Evolutionary conservation across 306 rosid genomes (phyloP).

Genomic region (Betula pendula): DNA sequence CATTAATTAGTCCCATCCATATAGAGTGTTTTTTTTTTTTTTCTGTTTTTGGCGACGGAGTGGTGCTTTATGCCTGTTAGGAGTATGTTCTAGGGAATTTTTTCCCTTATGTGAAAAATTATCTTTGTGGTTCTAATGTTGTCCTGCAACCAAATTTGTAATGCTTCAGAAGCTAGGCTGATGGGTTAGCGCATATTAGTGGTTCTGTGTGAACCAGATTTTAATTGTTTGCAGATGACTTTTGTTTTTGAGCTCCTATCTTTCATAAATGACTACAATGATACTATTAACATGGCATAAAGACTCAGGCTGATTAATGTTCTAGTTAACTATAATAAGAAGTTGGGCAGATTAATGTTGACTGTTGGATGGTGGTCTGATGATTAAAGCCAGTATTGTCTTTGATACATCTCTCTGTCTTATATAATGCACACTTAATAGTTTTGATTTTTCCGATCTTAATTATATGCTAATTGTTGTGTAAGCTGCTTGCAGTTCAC

Average conservation of each 20-base stretch:
- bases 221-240: not conserved
- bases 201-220: not conserved
- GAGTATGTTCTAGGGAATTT: not conserved
- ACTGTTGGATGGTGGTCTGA: not conserved
- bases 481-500: constrained; percentile 50
- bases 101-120: not conserved
- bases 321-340: not conserved
- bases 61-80: not conserved
- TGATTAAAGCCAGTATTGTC: constrained; percentile 10
- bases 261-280: not conserved
- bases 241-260: not conserved
- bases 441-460: constrained; percentile 24
- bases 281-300: not conserved
- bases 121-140: not conserved
- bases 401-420: not conserved
- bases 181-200: not conserved
- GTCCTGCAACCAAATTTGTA: not conserved
- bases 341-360: not conserved
- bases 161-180: constrained; percentile 17
- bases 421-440: not conserved
- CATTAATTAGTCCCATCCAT: not conserved
- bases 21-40: not conserved
- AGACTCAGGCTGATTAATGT: not conserved
- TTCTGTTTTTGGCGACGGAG: too few relatives aligned
- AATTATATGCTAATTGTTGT: constrained; percentile 26